Conservation (phyloP, 495 filamentous ascomycete species). For the Trichoderma erinaceum region DNA sequence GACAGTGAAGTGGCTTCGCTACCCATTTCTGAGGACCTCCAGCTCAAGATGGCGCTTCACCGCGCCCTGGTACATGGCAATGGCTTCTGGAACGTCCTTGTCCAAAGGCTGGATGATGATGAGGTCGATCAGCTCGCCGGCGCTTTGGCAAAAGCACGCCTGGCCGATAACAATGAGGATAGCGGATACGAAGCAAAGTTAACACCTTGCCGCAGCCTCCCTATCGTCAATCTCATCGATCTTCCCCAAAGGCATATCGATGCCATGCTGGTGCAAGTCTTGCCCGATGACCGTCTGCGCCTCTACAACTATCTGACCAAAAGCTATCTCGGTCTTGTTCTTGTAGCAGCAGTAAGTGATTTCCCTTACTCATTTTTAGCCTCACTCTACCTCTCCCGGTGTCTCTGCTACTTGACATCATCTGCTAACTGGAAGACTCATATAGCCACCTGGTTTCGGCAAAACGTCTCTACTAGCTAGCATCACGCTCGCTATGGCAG, state of each 20-base stretch:
- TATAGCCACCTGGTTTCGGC: constrained; percentile 17
- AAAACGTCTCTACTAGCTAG: constrained; percentile 13
- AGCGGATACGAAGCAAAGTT: background rate
- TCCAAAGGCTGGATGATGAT: background rate
- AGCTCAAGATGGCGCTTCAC: constrained; percentile 14
- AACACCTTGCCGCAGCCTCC: background rate
- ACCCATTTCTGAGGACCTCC: background rate
- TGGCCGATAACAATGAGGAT: background rate
- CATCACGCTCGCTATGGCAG: constrained; percentile 14
- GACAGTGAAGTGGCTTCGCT: background rate
- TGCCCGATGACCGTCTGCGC: constrained; percentile 12
- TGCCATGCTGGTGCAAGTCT: constrained; percentile 4
- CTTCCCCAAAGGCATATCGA: background rate
- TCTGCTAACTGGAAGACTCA: background rate
- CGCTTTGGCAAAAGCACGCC: background rate
- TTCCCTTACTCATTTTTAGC: background rate
- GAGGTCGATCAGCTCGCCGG: background rate
- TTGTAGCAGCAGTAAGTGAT: constrained; percentile 16
- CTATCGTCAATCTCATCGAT: constrained; percentile 7
- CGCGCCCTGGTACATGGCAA: constrained; percentile 11
- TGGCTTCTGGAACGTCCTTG: constrained; percentile 12
- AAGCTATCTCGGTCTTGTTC: constrained; percentile 3
- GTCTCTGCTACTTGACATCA: background rate
- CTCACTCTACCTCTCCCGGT: background rate
- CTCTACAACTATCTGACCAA: constrained; percentile 7